Conservation (phyloP, 768 basidiomycete species). For the Kondoa malvinella region DNA sequence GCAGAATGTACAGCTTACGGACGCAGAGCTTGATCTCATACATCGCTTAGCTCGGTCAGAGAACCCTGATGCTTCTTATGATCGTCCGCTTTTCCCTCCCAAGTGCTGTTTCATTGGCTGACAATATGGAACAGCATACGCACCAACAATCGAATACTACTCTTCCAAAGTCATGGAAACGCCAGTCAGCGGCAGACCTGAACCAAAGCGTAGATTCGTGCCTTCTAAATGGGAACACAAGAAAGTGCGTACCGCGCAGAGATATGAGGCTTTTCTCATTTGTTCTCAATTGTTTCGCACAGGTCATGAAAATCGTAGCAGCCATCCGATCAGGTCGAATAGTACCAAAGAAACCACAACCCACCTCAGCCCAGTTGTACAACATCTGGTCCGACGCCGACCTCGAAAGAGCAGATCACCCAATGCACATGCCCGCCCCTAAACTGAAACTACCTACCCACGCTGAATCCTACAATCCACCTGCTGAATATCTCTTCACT, state of each 20-base stretch:
- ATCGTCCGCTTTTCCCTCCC: constrained; percentile 35
- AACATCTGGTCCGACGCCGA: constrained; percentile 66
- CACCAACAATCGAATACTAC: constrained; percentile 90
- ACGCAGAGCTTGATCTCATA: constrained; percentile 89
- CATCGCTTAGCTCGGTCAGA: constrained; percentile 74
- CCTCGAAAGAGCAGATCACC: constrained; percentile 43
- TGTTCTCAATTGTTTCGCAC: neutral
- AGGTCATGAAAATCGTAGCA: constrained; percentile 99
- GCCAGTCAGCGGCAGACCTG: constrained; percentile 70
- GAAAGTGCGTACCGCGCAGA: constrained; percentile 49
- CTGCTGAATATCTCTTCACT: constrained; percentile 83
- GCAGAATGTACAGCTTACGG: constrained; percentile 63
- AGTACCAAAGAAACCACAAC: constrained; percentile 68
- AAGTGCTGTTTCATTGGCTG: neutral
- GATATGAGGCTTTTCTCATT: neutral
- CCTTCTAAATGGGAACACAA: constrained; percentile 99
- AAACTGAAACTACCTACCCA: constrained; percentile 76
- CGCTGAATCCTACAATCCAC: constrained; percentile 96
- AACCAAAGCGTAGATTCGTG: constrained; percentile 90
- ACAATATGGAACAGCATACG: constrained; percentile 40
- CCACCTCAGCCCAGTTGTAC: constrained; percentile 56
- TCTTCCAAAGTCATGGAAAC: constrained; percentile 87
- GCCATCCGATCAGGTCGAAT: constrained; percentile 94
- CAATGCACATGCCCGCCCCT: constrained; percentile 82
- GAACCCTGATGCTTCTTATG: constrained; percentile 72